These are phyloP conservation scores for Heliamphora pulchella DNA, from an alignment of 179 eudicot species.

Conservation along the genomic window DNA sequence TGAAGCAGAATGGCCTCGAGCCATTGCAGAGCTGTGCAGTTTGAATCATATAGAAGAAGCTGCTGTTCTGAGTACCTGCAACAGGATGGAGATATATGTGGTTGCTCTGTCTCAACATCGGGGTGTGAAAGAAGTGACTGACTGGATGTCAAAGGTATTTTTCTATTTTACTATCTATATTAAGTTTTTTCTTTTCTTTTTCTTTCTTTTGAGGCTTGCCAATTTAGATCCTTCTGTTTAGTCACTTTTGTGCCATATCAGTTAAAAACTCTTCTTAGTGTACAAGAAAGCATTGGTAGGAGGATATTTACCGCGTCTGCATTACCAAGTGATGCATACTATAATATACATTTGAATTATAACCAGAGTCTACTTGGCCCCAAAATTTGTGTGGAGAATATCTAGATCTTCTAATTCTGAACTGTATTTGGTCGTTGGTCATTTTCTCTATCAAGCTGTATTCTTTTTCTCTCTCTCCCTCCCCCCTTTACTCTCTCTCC, in stretches of 20 bases:
- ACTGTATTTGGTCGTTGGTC: neutral
- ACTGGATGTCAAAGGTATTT: conserved; percentile 62
- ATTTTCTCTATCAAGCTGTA: neutral
- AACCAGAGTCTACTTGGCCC: neutral
- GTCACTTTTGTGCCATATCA: neutral
- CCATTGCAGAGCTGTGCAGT: conserved; percentile 44
- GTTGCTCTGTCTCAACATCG: conserved; percentile 55
- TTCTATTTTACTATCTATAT: neutral
- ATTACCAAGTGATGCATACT: neutral
- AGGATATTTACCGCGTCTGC: neutral
- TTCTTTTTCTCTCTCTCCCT: neutral
- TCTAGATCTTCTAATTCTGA: neutral
- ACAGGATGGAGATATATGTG: conserved; percentile 60
- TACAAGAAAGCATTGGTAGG: conserved; percentile 2
- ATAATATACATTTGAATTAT: neutral
- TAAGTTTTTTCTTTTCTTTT: neutral
- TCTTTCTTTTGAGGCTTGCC: neutral
- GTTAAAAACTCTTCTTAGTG: neutral
- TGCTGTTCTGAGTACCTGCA: conserved; percentile 58
- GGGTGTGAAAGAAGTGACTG: conserved; percentile 56
- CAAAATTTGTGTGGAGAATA: neutral
- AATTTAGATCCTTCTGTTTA: neutral
- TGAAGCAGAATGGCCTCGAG: conserved; percentile 61
- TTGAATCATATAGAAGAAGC: conserved; percentile 60
- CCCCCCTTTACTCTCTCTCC: neutral